Conservation (phyloP, 352 stramenopile species). For the Peronospora farinosa region DNA sequence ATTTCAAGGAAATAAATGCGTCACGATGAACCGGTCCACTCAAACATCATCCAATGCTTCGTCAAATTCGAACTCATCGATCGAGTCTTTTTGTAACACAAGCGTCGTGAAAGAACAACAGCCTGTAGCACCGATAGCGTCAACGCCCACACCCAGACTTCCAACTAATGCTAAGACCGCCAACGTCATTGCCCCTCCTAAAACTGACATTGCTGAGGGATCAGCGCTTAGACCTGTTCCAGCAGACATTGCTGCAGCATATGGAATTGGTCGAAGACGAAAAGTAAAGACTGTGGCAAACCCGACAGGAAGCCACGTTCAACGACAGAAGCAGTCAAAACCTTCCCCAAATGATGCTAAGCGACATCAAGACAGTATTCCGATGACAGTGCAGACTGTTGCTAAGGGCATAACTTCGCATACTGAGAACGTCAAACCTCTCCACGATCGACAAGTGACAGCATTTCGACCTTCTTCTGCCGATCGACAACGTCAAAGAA, state of each 20-base stretch:
- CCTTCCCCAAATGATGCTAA: too few species aligned
- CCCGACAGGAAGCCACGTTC: too few species aligned
- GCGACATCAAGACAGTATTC: too few species aligned
- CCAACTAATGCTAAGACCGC: too few species aligned
- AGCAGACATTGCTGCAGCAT: slow-evolving; percentile 20
- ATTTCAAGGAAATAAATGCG: slow-evolving; percentile 9
- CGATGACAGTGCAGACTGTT: too few species aligned
- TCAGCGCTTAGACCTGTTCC: slow-evolving; percentile 25
- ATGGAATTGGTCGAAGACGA: slow-evolving; percentile 9
- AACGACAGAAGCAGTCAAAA: too few species aligned
- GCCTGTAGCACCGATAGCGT: background rate
- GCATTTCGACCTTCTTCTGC: too few species aligned
- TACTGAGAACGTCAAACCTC: too few species aligned
- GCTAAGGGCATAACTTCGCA: too few species aligned
- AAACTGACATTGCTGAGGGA: slow-evolving; percentile 8
- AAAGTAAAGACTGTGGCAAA: slow-evolving; percentile 5
- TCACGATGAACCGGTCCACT: slow-evolving; percentile 5
- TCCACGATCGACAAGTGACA: too few species aligned
- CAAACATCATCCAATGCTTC: slow-evolving; percentile 18
- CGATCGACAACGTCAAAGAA: background rate
- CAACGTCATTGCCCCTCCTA: too few species aligned
- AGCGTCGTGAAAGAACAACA: slow-evolving; percentile 16
- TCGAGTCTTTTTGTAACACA: slow-evolving; percentile 14
- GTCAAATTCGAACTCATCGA: slow-evolving; percentile 11
- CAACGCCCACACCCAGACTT: too few species aligned